Conservation (phyloP, 768 basidiomycete species). For the Trichaptum fuscoviolaceum region DNA sequence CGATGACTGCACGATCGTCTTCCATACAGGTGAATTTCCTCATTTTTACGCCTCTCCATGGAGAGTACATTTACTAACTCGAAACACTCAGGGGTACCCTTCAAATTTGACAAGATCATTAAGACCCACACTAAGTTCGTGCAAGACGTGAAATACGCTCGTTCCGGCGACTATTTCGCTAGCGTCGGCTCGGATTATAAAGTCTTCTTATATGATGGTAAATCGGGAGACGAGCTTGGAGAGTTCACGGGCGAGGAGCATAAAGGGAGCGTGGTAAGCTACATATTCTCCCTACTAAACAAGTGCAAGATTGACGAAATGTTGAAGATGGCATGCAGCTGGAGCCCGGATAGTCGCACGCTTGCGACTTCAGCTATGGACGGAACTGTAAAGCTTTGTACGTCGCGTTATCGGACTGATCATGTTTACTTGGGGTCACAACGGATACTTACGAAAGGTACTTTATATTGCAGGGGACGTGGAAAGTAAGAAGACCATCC, state of each 20-base stretch:
- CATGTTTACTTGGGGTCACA: no score
- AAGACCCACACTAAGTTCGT: constrained; percentile 89
- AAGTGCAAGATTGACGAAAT: not conserved
- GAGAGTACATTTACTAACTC: no score
- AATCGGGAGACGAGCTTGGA: constrained; percentile 70
- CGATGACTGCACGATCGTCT: constrained; percentile 77
- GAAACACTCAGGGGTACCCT: constrained; percentile 54
- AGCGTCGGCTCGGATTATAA: constrained; percentile 88
- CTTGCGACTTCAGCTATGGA: constrained; percentile 85
- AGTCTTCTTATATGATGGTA: constrained; percentile 86
- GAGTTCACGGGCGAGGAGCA: constrained; percentile 68
- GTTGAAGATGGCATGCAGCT: constrained; percentile 64
- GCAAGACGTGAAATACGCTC: constrained; percentile 81
- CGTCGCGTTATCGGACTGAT: constrained; percentile 18
- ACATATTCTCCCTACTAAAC: not conserved
- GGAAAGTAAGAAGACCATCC: constrained; percentile 57
- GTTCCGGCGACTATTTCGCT: constrained; percentile 76
- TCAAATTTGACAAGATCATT: constrained; percentile 88
- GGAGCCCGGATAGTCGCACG: constrained; percentile 70
- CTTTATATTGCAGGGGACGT: constrained; percentile 62
- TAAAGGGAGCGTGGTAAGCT: constrained; percentile 68
- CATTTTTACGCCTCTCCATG: not conserved
- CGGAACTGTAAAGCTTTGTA: constrained; percentile 83
- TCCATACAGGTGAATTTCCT: constrained; percentile 61
- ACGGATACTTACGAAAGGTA: not conserved